Conservation (phyloP, 2,329 filamentous ascomycete genomes). For the Trichoderma guizhouense region DNA sequence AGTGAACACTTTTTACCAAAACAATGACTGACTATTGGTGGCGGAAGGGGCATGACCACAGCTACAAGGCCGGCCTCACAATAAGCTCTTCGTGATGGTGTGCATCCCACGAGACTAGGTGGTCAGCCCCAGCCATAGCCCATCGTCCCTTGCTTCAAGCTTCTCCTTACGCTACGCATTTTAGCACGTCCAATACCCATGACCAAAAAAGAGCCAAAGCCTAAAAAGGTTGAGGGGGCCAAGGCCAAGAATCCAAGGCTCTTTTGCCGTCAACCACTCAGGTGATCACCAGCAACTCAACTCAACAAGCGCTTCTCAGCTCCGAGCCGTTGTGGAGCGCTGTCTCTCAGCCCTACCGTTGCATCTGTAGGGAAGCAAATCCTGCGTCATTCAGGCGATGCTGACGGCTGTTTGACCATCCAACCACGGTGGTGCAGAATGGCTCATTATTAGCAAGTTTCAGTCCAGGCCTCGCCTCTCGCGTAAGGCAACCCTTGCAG, state of each 20-base stretch:
- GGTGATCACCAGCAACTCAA: background rate
- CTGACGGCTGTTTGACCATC: background rate
- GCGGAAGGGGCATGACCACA: constrained; percentile 4
- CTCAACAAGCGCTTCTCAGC: background rate
- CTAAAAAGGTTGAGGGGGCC: background rate
- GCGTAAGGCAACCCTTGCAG: background rate
- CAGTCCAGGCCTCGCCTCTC: background rate
- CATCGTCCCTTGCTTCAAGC: background rate
- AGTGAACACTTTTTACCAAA: background rate
- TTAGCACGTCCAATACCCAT: background rate
- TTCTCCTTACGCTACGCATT: background rate
- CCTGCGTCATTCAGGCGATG: background rate
- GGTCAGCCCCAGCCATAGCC: constrained; percentile 6
- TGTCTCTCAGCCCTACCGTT: constrained; percentile 2
- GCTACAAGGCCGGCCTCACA: background rate
- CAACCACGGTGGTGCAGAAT: background rate
- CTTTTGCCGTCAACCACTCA: constrained; percentile 5
- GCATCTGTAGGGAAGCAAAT: background rate
- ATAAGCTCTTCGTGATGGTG: constrained; percentile 3
- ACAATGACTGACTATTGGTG: background rate
- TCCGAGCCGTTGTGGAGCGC: background rate
- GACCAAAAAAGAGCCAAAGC: background rate
- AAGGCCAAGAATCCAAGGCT: background rate
- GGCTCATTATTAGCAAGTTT: background rate
- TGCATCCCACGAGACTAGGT: background rate